Percentiles rank a stretch among this genome's conserved stretches.
Conservation (phyloP, 208 protist genomes). For the Acanthamoeba royreba region DNA sequence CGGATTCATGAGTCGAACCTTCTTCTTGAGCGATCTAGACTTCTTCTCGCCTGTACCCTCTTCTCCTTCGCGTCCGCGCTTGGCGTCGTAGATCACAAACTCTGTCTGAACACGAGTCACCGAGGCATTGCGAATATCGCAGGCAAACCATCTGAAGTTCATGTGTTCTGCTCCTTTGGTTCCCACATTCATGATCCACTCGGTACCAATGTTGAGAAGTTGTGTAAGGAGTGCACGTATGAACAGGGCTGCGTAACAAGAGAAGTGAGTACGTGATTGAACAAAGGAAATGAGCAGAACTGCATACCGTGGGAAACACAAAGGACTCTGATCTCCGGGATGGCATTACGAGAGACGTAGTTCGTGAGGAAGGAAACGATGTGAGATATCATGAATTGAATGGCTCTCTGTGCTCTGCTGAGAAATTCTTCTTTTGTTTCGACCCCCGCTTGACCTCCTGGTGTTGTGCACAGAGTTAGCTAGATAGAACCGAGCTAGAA, state of each 20-base stretch:
- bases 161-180: background rate
- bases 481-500: background rate
- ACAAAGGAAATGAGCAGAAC: background rate
- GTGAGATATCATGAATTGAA: background rate
- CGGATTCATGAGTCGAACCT: background rate
- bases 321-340: background rate
- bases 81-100: conserved; percentile 13
- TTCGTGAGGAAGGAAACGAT: background rate
- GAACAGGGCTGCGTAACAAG: background rate
- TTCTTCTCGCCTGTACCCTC: background rate
- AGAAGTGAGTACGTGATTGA: background rate
- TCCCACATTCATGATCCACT: background rate
- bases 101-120: background rate
- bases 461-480: no score
- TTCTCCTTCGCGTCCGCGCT: background rate
- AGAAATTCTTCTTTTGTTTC: background rate
- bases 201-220: background rate
- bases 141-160: background rate
- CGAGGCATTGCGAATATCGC: background rate
- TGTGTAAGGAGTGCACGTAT: background rate
- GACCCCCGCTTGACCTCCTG: background rate
- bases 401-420: background rate
- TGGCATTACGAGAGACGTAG: background rate
- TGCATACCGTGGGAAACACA: background rate
- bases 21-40: background rate